A percentile compares a stretch with the other conserved stretches of the same genome.
Evolutionary conservation across 2,329 filamentous ascomycete species (phyloP).

Genomic region (Calonectria pseudoreteaudii): DNA sequence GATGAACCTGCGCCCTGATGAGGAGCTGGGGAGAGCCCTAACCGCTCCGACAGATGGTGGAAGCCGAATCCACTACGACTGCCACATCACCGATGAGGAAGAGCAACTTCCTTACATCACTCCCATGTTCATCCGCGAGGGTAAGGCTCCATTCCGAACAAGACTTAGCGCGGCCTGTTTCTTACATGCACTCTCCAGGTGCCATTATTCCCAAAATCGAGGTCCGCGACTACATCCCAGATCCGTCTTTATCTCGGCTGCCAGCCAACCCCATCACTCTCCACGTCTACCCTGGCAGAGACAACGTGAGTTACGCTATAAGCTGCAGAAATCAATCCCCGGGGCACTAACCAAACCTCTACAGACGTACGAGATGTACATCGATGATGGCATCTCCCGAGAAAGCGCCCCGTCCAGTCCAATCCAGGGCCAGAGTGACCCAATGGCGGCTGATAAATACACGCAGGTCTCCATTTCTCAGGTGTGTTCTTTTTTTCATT

Average conservation of each 20-base stretch:
- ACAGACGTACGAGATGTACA: slow-evolving; percentile 19
- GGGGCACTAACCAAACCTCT: neutral
- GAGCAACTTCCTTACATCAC: slow-evolving; percentile 9
- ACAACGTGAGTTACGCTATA: neutral
- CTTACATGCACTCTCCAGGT: neutral
- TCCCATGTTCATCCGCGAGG: slow-evolving; percentile 14
- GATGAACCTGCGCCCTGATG: neutral
- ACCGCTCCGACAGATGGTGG: neutral
- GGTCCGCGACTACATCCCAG: neutral
- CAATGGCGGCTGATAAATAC: neutral
- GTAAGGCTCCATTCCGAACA: neutral
- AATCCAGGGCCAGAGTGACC: neutral
- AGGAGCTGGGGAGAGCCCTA: neutral
- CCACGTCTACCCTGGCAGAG: slow-evolving; percentile 12
- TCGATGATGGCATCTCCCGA: slow-evolving; percentile 16
- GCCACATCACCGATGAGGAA: neutral
- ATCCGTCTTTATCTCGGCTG: neutral
- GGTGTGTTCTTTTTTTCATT: neutral
- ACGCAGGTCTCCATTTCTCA: neutral
- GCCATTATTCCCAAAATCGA: slow-evolving; percentile 11
- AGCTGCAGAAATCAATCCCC: neutral
- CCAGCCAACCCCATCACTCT: slow-evolving; percentile 5
- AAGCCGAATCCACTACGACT: neutral
- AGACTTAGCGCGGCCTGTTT: no score
- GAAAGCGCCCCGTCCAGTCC: neutral